Evolutionary conservation across 495 filamentous ascomycete species (phyloP), one percentile per base, ranked within the genome.

Genomic region (Neurospora terricola): DNA sequence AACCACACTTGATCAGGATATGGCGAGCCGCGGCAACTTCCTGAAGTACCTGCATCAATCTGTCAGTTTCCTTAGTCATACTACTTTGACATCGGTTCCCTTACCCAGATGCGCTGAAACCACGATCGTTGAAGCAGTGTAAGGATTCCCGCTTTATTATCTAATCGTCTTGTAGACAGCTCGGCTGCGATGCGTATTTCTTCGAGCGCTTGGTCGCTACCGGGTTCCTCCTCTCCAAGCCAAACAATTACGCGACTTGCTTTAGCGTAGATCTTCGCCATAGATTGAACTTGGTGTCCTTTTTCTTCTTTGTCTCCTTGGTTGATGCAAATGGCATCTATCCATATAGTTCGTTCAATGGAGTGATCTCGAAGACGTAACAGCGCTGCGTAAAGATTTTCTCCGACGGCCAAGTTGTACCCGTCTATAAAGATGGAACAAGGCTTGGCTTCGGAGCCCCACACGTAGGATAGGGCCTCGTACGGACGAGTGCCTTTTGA

Each of bases 221-320:
- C 37, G 7, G 37, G 7, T 37, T 0, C 37, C 37, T 37, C 37
- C 37, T 37, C 7, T 37, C 37, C 37, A 37, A 37, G 37, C 37
- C 37, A 85, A n/a, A 84, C 76, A 69, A 80, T 40, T 16, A 84
- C 81, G 12, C 72, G 68, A 5, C 38, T 70, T 37, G 81, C 81
- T 45, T 76, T 71, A 3, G 37, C 70, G 72, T 84, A 85, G 42
- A 85, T 82, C 74, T 72, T 76, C 12, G 75, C 75, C 76, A 81
- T 81, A 3, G 72, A 38, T 74, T 75, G 72, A n/a, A 81, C 73
- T 39, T 81, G 77, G n/a, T 70, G 69, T 0, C 9, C 40, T 4
- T 34, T 70, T 70, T 81, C 80, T n/a, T 68, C 30, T 0, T 21
- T 0, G 38, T 80, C 71, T 9, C 37, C 21, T 73, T 81, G 77